Conservation (phyloP, 441 rosid species). For the Gossypium lobatum region DNA sequence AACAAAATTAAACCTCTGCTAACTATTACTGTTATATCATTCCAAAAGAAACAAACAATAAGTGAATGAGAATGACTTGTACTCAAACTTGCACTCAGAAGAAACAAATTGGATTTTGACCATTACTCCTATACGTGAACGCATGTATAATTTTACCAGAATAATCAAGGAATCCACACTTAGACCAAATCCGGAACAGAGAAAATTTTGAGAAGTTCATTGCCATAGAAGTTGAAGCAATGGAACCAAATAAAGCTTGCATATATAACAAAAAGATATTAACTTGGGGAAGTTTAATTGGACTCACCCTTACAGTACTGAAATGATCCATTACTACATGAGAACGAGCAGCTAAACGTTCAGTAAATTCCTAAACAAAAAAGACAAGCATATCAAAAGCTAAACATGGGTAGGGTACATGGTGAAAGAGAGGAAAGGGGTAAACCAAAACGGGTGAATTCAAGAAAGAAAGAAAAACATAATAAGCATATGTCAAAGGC, state of each 20-base stretch:
- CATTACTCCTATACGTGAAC: neutral
- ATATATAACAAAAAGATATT: conserved; percentile 6
- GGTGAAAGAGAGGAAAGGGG: neutral
- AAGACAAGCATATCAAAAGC: conserved; percentile 3
- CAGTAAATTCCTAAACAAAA: conserved; percentile 60
- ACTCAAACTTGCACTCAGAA: neutral
- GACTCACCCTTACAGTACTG: conserved; percentile 55
- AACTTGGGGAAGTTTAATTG: conserved; percentile 1
- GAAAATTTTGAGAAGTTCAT: neutral
- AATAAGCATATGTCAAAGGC: neutral
- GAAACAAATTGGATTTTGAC: neutral
- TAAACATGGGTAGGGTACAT: neutral
- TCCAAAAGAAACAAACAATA: neutral
- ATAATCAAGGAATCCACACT: neutral
- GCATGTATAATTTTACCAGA: neutral
- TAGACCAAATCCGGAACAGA: neutral
- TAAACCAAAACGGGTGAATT: neutral
- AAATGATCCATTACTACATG: conserved; percentile 56
- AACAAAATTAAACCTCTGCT: neutral
- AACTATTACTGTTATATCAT: neutral
- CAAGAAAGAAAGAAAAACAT: neutral
- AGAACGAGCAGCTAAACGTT: conserved; percentile 74
- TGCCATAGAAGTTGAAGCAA: neutral
- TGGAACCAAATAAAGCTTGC: neutral
- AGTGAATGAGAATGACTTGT: neutral